phyloP scores from a whole-genome alignment of 1,139 yeast species.

The Kurtzmaniella quercitrusa region DNA sequence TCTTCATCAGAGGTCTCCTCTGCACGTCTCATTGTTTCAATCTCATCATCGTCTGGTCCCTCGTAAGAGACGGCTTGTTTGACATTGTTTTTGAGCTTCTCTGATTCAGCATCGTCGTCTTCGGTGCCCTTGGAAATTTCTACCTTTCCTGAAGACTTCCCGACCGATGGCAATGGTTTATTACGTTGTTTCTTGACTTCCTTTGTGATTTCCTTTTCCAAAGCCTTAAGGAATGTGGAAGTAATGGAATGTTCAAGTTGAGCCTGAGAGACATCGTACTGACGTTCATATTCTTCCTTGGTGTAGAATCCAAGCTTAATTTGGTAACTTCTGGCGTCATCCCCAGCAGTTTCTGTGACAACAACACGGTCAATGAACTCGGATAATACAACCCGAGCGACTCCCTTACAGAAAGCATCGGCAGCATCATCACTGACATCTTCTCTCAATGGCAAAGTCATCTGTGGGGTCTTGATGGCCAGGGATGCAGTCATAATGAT shows the following conservation, averaged over 20 bases:
- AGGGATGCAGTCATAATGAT: conserved; percentile 98
- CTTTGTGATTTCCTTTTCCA: conserved; percentile 71
- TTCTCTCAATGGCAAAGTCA: conserved; percentile 80
- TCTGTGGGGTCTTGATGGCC: conserved; percentile 93
- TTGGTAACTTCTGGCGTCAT: conserved; percentile 67
- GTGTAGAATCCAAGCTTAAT: conserved; percentile 75
- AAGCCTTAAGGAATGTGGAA: conserved; percentile 57
- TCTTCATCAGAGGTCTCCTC: conserved; percentile 69
- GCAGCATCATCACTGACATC: conserved; percentile 86
- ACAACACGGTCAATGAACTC: conserved; percentile 83
- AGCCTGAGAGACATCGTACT: conserved; percentile 80
- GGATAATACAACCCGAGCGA: conserved; percentile 78
- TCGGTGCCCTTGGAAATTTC: conserved; percentile 27
- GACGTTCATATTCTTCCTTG: conserved; percentile 71
- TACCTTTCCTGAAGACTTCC: conserved; percentile 55
- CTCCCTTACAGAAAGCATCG: conserved; percentile 87
- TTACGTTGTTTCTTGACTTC: conserved; percentile 79
- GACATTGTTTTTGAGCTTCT: conserved; percentile 52
- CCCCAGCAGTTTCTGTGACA: conserved; percentile 85
- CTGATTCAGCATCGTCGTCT: conserved; percentile 71
- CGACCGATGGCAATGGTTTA: conserved; percentile 59
- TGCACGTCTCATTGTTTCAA: conserved; percentile 81
- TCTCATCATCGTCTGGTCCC: conserved; percentile 90
- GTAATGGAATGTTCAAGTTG: conserved; percentile 72
- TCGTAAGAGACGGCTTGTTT: conserved; percentile 92